phyloP scores from a whole-genome alignment of 441 rosid species.

The Erodium texanum region DNA sequence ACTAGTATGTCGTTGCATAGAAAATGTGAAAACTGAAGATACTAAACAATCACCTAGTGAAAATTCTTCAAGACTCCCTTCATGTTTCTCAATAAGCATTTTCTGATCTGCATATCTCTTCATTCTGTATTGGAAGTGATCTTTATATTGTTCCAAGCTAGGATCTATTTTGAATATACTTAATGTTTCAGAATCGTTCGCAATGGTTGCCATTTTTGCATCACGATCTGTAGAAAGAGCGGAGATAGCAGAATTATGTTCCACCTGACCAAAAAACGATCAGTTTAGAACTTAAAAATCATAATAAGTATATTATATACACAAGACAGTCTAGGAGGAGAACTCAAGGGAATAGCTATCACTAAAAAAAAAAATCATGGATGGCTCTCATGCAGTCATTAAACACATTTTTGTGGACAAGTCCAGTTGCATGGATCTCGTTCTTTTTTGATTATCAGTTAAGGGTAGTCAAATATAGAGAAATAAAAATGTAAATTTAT shows the following conservation, averaged over 20 bases:
- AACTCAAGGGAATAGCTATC: conserved; percentile 5
- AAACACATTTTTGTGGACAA: background rate
- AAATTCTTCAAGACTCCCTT: conserved; percentile 68
- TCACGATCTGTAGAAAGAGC: conserved; percentile 40
- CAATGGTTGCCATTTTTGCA: conserved; percentile 29
- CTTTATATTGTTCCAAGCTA: conserved; percentile 45
- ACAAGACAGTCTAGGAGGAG: background rate
- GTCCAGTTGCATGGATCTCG: background rate
- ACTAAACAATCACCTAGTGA: conserved; percentile 42
- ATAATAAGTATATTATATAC: background rate
- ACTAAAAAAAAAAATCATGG: background rate
- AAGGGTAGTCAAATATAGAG: background rate
- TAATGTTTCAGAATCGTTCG: conserved; percentile 33
- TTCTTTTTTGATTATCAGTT: background rate
- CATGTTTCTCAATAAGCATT: conserved; percentile 44
- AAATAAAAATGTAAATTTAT: background rate
- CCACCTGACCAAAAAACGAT: conserved; percentile 23
- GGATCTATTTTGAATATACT: conserved; percentile 47
- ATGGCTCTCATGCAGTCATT: background rate
- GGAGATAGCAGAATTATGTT: conserved; percentile 25
- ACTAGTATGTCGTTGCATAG: background rate
- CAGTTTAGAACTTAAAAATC: background rate
- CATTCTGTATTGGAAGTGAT: conserved; percentile 55
- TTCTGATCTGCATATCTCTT: conserved; percentile 46
- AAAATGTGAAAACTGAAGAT: conserved; percentile 2